phyloP scores from a whole-genome alignment of 768 basidiomycete genomes.

The Phanerodontia chrysosporium region DNA sequence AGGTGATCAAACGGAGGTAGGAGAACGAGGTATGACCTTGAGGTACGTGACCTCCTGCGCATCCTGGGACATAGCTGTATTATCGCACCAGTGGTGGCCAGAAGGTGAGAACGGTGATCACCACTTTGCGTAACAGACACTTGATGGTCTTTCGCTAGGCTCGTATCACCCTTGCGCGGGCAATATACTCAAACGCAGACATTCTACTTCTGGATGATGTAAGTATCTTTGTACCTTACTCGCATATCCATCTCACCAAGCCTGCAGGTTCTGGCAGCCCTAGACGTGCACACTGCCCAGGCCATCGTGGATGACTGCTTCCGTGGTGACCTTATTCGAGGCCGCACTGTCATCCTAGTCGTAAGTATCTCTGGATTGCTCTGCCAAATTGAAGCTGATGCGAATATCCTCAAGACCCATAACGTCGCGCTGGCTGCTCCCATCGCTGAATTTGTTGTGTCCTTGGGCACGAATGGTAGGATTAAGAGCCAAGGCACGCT shows the following conservation, averaged over 20 bases:
- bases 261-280: constrained; percentile 36
- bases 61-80: not conserved
- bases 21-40: constrained; percentile 41
- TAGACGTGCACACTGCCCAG: constrained; percentile 48
- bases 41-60: constrained; percentile 14
- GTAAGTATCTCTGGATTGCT: constrained; percentile 26
- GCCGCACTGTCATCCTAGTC: constrained; percentile 47
- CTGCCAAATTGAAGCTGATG: not conserved
- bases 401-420: constrained; percentile 33
- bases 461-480: constrained; percentile 47
- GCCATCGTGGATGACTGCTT: constrained; percentile 48
- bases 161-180: constrained; percentile 54
- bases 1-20: constrained; percentile 33
- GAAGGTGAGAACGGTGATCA: constrained; percentile 35
- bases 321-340: constrained; percentile 39
- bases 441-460: constrained; percentile 51
- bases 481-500: constrained; percentile 44
- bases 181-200: constrained; percentile 53
- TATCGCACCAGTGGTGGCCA: constrained; percentile 36
- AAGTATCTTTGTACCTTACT: not conserved
- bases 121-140: constrained; percentile 21
- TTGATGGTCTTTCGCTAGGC: constrained; percentile 22
- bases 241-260: not conserved
- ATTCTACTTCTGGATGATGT: constrained; percentile 73
- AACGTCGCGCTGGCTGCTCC: constrained; percentile 47